Conservation (phyloP, 345 rosid species). For the Populus pruinosa region DNA sequence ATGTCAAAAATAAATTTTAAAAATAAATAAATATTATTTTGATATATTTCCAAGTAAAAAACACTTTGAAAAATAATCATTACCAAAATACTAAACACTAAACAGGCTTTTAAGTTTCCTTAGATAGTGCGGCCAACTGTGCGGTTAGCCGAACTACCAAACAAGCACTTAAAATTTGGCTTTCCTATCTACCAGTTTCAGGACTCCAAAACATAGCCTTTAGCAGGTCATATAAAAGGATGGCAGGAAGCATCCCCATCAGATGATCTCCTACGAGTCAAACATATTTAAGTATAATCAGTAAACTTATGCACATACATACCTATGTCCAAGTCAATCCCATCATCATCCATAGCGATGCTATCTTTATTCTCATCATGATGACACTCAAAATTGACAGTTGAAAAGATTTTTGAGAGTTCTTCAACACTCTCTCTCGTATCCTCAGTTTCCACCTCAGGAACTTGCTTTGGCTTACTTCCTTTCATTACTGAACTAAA, state of each 20-base stretch:
- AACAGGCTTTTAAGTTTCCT: too few species aligned
- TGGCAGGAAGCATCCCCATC: background rate
- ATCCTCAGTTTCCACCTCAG: slow-evolving; percentile 60
- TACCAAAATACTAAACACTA: too few species aligned
- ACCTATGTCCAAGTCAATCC: slow-evolving; percentile 65
- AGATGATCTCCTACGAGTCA: background rate
- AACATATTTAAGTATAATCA: background rate
- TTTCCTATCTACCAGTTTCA: background rate
- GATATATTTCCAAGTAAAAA: too few species aligned
- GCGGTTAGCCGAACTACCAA: too few species aligned
- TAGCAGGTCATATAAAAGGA: background rate
- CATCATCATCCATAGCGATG: slow-evolving; percentile 37
- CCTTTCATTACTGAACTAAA: slow-evolving; percentile 75
- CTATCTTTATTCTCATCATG: slow-evolving; percentile 29
- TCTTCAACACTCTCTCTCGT: slow-evolving; percentile 62
- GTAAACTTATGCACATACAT: background rate
- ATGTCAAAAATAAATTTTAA: too few species aligned
- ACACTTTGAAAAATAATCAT: too few species aligned
- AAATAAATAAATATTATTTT: too few species aligned
- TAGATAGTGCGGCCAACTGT: too few species aligned
- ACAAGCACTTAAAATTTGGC: too few species aligned
- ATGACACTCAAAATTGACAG: slow-evolving; percentile 49
- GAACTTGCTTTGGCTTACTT: slow-evolving; percentile 48
- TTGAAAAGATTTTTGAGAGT: slow-evolving; percentile 50
- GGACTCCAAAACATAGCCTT: background rate